These are phyloP conservation scores for Calonectria pteridis DNA, from an alignment of 2,329 filamentous ascomycete genomes.

Conservation along the genomic window DNA sequence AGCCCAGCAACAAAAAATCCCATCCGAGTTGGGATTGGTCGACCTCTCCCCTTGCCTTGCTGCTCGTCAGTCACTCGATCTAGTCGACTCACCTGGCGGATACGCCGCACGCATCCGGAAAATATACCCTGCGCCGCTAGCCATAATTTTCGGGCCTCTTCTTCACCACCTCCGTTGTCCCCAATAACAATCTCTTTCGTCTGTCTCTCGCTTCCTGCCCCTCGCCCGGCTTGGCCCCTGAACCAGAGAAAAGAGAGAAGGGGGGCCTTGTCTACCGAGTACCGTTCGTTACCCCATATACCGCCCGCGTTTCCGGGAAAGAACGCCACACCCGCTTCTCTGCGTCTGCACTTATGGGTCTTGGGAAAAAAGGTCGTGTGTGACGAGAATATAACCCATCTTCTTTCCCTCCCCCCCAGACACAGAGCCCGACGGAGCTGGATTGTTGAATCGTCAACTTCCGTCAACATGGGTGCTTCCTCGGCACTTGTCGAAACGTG, in stretches of 20 bases:
- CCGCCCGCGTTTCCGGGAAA: constrained; percentile 4
- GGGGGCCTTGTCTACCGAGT: not conserved
- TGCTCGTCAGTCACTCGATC: not conserved
- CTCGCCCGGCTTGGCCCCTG: not conserved
- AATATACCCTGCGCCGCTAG: not conserved
- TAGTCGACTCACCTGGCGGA: not conserved
- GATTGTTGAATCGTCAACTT: not conserved
- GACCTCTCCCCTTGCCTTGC: not conserved
- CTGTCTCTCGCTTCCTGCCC: too few relatives aligned
- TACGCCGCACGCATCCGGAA: not conserved
- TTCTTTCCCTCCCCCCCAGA: not conserved
- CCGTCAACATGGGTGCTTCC: constrained; percentile 18
- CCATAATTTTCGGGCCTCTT: not conserved
- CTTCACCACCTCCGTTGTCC: not conserved
- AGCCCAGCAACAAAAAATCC: not conserved
- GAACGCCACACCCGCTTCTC: not conserved
- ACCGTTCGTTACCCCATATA: constrained; percentile 10
- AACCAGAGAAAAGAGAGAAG: not conserved
- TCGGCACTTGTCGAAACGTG: constrained; percentile 28
- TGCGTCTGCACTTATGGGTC: not conserved
- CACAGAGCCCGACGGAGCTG: not conserved
- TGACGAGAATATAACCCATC: not conserved
- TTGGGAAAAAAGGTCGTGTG: not conserved
- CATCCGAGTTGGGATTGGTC: not conserved
- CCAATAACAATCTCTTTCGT: not conserved